Conservation (phyloP, 768 basidiomycete genomes). For the Hypholoma sublateritium region DNA sequence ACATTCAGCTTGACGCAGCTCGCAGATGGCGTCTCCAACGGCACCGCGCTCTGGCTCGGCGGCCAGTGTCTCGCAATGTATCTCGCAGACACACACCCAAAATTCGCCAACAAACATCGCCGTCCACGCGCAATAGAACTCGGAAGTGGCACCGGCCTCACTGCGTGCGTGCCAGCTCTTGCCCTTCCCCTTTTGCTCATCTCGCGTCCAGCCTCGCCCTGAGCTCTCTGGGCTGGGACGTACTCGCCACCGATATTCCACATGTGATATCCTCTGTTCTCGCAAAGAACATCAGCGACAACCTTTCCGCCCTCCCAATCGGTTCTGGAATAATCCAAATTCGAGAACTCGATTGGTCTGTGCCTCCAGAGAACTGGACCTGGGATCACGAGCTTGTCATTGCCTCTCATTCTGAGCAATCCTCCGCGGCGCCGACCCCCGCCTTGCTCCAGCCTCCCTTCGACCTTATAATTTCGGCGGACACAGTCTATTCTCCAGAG, state of each 20-base stretch:
- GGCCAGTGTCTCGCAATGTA: constrained; percentile 74
- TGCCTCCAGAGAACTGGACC: constrained; percentile 51
- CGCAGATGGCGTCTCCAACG: constrained; percentile 66
- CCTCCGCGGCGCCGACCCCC: constrained; percentile 17
- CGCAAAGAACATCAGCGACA: constrained; percentile 55
- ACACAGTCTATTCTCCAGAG: constrained; percentile 70
- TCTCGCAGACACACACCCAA: constrained; percentile 40
- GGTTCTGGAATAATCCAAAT: constrained; percentile 52
- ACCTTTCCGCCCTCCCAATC: constrained; percentile 33
- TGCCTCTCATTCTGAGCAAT: constrained; percentile 25
- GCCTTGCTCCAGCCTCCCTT: constrained; percentile 51
- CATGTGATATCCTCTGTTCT: constrained; percentile 67
- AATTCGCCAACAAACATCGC: constrained; percentile 25
- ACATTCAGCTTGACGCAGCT: constrained; percentile 54
- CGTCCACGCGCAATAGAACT: constrained; percentile 63
- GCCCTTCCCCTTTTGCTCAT: constrained; percentile 7
- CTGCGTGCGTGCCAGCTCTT: constrained; percentile 49
- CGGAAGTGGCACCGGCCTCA: constrained; percentile 81
- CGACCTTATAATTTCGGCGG: constrained; percentile 79
- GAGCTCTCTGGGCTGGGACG: constrained; percentile 68
- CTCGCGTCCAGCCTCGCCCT: constrained; percentile 53
- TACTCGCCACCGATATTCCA: constrained; percentile 73
- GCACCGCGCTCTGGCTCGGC: constrained; percentile 83
- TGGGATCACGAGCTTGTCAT: constrained; percentile 47
- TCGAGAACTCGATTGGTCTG: constrained; percentile 71